phyloP scores from a whole-genome alignment of 306 rosid species.

The Cucurbita argyrosperma region DNA sequence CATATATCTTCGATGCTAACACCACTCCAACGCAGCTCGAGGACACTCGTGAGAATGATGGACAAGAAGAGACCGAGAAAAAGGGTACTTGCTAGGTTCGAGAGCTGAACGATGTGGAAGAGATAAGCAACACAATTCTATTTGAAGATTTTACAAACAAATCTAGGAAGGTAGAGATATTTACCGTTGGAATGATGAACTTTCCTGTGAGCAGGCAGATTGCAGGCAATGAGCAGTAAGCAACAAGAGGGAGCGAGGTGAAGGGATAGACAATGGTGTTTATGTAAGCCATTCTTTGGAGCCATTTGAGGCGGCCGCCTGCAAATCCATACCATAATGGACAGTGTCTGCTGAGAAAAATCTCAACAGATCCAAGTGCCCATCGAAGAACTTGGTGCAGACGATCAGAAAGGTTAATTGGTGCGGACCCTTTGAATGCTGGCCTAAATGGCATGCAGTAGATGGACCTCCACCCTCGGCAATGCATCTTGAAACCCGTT shows the following conservation, averaged over 20 bases:
- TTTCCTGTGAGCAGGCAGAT: constrained; percentile 93
- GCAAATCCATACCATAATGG: constrained; percentile 96
- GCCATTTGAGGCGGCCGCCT: constrained; percentile 84
- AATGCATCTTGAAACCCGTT: constrained; percentile 97
- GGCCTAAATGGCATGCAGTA: constrained; percentile 99
- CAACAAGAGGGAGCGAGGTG: constrained; percentile 85
- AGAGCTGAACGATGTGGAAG: constrained; percentile 43
- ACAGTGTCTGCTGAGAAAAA: constrained; percentile 95
- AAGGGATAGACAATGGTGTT: constrained; percentile 98
- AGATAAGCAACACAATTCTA: neutral
- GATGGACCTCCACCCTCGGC: constrained; percentile 97
- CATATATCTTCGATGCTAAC: constrained; percentile 71
- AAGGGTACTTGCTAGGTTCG: constrained; percentile 74
- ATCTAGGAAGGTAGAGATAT: neutral
- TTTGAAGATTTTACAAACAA: no score
- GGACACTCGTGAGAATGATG: constrained; percentile 64
- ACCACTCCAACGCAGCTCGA: constrained; percentile 87
- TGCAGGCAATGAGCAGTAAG: constrained; percentile 85
- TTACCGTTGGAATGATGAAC: constrained; percentile 89
- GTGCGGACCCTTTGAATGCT: constrained; percentile 98
- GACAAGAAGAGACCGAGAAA: constrained; percentile 93
- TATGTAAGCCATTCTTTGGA: constrained; percentile 81
- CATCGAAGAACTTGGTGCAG: constrained; percentile 97
- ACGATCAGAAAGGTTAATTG: constrained; percentile 86
- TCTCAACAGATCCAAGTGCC: constrained; percentile 99